phyloP scores from a whole-genome alignment of 495 filamentous ascomycete species.

The Neurospora sublineolata region DNA sequence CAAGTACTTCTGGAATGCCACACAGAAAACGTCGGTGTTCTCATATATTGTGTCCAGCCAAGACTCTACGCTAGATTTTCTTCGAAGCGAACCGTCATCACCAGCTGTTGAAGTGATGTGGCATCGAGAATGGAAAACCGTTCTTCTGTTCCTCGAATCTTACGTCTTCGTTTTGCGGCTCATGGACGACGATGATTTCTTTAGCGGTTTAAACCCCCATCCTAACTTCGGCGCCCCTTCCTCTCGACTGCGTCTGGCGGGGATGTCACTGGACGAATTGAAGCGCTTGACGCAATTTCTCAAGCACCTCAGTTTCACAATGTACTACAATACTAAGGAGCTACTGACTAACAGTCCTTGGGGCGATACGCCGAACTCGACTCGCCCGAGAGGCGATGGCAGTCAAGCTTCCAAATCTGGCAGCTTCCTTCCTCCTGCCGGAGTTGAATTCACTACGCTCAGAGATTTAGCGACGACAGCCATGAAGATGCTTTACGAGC shows the following conservation, averaged over 20 bases:
- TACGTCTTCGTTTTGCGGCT: constrained; percentile 86
- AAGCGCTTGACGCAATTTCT: constrained; percentile 70
- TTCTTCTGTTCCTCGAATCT: constrained; percentile 84
- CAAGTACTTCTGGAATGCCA: constrained; percentile 81
- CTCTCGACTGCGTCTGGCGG: constrained; percentile 47
- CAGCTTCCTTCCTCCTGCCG: constrained; percentile 21
- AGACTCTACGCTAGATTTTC: constrained; percentile 9
- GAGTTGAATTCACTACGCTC: constrained; percentile 68
- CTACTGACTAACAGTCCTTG: constrained; percentile 11
- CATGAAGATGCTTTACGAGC: constrained; percentile 78
- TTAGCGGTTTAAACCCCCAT: constrained; percentile 27
- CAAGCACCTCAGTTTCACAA: constrained; percentile 82
- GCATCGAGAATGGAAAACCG: constrained; percentile 75
- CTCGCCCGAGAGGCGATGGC: not conserved
- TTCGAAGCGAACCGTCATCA: constrained; percentile 13
- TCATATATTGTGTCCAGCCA: constrained; percentile 38
- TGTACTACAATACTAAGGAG: constrained; percentile 74
- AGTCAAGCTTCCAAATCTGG: not conserved
- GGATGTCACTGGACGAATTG: constrained; percentile 58
- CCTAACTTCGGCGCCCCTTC: not conserved
- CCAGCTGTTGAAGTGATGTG: constrained; percentile 9
- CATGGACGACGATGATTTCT: constrained; percentile 87
- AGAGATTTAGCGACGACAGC: constrained; percentile 73
- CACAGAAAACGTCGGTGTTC: constrained; percentile 56
- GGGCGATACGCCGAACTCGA: not conserved